Percentiles rank a stretch among this genome's conserved stretches.
Evolutionary conservation across 352 stramenopile genomes (phyloP).

Genomic region (Phytophthora megakarya): DNA sequence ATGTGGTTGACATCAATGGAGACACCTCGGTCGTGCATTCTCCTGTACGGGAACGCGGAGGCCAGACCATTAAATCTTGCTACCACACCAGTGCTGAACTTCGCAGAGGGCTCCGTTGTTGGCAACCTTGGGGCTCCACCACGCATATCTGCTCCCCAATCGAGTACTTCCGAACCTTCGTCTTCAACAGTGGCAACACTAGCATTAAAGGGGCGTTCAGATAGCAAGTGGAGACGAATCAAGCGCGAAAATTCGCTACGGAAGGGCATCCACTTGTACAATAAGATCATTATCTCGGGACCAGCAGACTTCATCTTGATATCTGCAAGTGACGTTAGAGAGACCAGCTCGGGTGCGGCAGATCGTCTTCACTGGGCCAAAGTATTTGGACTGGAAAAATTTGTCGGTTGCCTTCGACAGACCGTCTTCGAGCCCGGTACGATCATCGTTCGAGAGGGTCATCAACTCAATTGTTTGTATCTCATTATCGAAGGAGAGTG

Average conservation of each 20-base stretch:
- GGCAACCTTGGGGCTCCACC: conserved; percentile 38
- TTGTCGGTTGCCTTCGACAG: conserved; percentile 42
- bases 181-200: conserved; percentile 4
- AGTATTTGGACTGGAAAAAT: conserved; percentile 40
- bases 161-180: neutral
- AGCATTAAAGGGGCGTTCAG: conserved; percentile 1
- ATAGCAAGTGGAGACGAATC: conserved; percentile 42
- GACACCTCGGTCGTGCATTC: conserved; percentile 40
- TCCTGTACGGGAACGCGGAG: conserved; percentile 48
- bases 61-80: conserved; percentile 41
- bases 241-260: conserved; percentile 48
- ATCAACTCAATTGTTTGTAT: conserved; percentile 35
- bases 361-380: conserved; percentile 44
- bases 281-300: conserved; percentile 39
- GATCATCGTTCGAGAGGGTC: conserved; percentile 35
- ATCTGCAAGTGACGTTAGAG: conserved; percentile 38
- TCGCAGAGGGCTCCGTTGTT: conserved; percentile 47
- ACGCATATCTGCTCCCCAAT: neutral
- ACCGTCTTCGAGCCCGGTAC: conserved; percentile 40
- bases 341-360: conserved; percentile 34
- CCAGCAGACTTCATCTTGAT: conserved; percentile 53
- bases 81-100: conserved; percentile 33
- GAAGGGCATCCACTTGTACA: conserved; percentile 41
- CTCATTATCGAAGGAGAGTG: conserved; percentile 50
- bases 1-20: conserved; percentile 49